Percentiles rank a stretch among this genome's conserved stretches.
Conservation (phyloP, 345 rosid genomes). For the Arabidopsis arenosa region DNA sequence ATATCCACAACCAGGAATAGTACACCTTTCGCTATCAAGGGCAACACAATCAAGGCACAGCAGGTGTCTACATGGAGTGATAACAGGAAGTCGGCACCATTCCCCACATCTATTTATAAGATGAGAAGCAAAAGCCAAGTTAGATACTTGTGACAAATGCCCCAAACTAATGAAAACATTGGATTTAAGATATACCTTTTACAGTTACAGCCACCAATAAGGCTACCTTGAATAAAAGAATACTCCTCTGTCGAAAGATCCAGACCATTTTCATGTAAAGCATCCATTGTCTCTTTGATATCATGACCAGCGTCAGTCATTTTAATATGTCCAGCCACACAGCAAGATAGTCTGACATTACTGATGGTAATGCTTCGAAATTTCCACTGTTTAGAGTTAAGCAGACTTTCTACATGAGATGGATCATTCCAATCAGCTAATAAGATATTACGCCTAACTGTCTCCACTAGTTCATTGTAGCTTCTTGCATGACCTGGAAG, state of each 20-base stretch:
- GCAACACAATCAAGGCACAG: slow-evolving; percentile 89
- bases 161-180: slow-evolving; percentile 24
- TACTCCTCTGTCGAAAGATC: slow-evolving; percentile 70
- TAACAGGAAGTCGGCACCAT: slow-evolving; percentile 96
- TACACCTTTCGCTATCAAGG: slow-evolving; percentile 75
- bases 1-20: slow-evolving; percentile 71
- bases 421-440: slow-evolving; percentile 99
- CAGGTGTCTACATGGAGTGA: slow-evolving; percentile 94
- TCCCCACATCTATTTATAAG: slow-evolving; percentile 73
- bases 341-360: slow-evolving; percentile 91
- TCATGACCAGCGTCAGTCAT: slow-evolving; percentile 85
- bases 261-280: slow-evolving; percentile 63
- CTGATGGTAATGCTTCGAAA: slow-evolving; percentile 69
- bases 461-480: slow-evolving; percentile 92
- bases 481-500: slow-evolving; percentile 82
- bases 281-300: slow-evolving; percentile 96
- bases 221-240: slow-evolving; percentile 66
- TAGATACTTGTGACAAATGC: slow-evolving; percentile 17
- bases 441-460: slow-evolving; percentile 88
- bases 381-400: slow-evolving; percentile 97
- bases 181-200: slow-evolving; percentile 59
- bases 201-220: slow-evolving; percentile 85
- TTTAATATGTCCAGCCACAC: slow-evolving; percentile 96
- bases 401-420: slow-evolving; percentile 94
- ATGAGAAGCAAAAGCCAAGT: slow-evolving; percentile 22